These are phyloP conservation scores for Apiosordaria backusii DNA, from an alignment of 495 filamentous ascomycete genomes.

Conservation along the genomic window DNA sequence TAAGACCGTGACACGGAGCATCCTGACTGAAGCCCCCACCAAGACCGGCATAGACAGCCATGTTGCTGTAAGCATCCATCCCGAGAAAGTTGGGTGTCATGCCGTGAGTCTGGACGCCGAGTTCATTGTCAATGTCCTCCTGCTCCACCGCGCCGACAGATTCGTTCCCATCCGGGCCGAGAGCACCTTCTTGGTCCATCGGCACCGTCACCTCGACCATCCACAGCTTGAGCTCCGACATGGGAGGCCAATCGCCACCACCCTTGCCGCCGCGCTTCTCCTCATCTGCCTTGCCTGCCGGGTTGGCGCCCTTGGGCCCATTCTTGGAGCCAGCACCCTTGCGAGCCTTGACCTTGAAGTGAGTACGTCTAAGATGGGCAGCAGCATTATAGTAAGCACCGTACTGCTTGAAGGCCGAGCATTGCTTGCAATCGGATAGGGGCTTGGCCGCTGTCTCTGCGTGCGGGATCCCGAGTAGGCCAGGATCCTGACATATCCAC, in stretches of 20 bases:
- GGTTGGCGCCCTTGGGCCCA: slow-evolving; percentile 35
- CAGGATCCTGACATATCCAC: slow-evolving; percentile 63
- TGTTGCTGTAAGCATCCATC: slow-evolving; percentile 24
- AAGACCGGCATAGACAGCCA: slow-evolving; percentile 29
- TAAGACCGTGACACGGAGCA: slow-evolving; percentile 15
- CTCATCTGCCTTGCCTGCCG: slow-evolving; percentile 30
- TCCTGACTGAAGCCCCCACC: slow-evolving; percentile 30
- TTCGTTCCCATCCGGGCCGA: slow-evolving; percentile 28
- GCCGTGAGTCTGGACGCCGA: slow-evolving; percentile 15
- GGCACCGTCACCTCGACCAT: slow-evolving; percentile 63
- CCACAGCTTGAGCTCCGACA: slow-evolving; percentile 78
- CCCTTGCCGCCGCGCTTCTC: slow-evolving; percentile 77
- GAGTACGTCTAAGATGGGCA: slow-evolving; percentile 83
- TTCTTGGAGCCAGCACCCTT: slow-evolving; percentile 40
- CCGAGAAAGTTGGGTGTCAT: slow-evolving; percentile 15
- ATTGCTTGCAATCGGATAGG: slow-evolving; percentile 85
- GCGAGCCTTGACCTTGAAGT: slow-evolving; percentile 60
- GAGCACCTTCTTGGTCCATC: slow-evolving; percentile 31
- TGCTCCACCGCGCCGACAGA: slow-evolving; percentile 26
- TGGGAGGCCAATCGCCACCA: slow-evolving; percentile 76
- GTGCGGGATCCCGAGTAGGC: slow-evolving; percentile 33
- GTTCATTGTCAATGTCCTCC: slow-evolving; percentile 34
- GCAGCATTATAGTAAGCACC: slow-evolving; percentile 95
- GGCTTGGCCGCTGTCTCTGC: slow-evolving; percentile 54
- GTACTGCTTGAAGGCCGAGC: slow-evolving; percentile 72